Evolutionary conservation across 805 yeast species (phyloP).

Genomic region (Candida methanosorbosa): DNA sequence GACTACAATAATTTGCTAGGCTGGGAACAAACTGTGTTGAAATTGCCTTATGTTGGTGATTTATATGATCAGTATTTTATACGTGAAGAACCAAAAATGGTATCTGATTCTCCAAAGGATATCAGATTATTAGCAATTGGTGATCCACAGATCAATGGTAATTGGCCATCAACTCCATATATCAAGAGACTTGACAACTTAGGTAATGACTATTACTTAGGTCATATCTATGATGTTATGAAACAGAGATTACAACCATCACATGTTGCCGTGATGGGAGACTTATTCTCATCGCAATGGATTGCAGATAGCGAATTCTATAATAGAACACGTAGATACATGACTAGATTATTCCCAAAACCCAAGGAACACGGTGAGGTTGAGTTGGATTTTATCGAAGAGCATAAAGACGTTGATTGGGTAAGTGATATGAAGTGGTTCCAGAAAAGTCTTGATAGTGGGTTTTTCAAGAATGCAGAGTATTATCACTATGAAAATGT

Average conservation of each 20-base stretch:
- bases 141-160: conserved; percentile 95
- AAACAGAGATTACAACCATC: conserved; percentile 57
- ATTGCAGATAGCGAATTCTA: conserved; percentile 79
- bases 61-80: conserved; percentile 20
- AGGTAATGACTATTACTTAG: conserved; percentile 86
- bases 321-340: conserved; percentile 67
- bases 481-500: conserved; percentile 49
- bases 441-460: conserved; percentile 20
- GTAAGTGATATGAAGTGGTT: conserved; percentile 28
- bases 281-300: conserved; percentile 92
- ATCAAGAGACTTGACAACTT: conserved; percentile 71
- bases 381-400: conserved; percentile 36
- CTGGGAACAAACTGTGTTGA: conserved; percentile 8
- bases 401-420: conserved; percentile 54
- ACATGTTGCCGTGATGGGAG: conserved; percentile 88
- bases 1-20: conserved; percentile 11
- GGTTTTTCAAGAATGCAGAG: conserved; percentile 18
- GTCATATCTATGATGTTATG: conserved; percentile 72
- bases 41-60: conserved; percentile 27
- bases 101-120: conserved; percentile 9
- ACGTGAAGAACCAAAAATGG: conserved; percentile 11
- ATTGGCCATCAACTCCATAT: conserved; percentile 62
- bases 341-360: conserved; percentile 59
- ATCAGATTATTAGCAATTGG: conserved; percentile 78
- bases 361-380: conserved; percentile 41